Conservation (phyloP, 306 rosid species). For the Prunus mongolica region DNA sequence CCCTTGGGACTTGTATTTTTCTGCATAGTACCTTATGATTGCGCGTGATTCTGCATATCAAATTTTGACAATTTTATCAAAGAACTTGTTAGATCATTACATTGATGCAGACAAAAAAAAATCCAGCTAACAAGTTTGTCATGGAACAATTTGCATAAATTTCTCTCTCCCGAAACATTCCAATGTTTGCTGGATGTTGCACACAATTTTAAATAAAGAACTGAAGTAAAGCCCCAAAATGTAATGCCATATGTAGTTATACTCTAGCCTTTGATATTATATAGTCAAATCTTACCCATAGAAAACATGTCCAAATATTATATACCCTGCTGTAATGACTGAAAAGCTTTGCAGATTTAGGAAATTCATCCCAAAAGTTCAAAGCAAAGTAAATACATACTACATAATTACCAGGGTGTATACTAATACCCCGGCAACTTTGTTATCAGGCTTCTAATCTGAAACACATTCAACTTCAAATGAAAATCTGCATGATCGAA, state of each 20-base stretch:
- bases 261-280: background rate
- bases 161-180: background rate
- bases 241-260: background rate
- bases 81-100: background rate
- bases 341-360: background rate
- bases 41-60: slow-evolving; percentile 44
- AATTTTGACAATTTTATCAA: background rate
- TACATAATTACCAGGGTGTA: background rate
- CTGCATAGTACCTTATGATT: slow-evolving; percentile 46
- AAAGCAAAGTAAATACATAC: background rate
- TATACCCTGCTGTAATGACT: background rate
- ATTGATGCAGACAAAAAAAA: background rate
- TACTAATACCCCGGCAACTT: background rate
- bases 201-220: too few species aligned
- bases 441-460: background rate
- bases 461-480: background rate
- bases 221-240: background rate
- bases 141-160: background rate
- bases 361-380: background rate
- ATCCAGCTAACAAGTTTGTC: background rate
- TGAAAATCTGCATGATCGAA: background rate
- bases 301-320: too few species aligned
- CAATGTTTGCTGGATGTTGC: too few species aligned
- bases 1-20: slow-evolving; percentile 46
- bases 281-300: background rate